These are phyloP conservation scores for Magnusiomyces fungicola DNA, from an alignment of 1,139 yeast species.

Conservation along the genomic window DNA sequence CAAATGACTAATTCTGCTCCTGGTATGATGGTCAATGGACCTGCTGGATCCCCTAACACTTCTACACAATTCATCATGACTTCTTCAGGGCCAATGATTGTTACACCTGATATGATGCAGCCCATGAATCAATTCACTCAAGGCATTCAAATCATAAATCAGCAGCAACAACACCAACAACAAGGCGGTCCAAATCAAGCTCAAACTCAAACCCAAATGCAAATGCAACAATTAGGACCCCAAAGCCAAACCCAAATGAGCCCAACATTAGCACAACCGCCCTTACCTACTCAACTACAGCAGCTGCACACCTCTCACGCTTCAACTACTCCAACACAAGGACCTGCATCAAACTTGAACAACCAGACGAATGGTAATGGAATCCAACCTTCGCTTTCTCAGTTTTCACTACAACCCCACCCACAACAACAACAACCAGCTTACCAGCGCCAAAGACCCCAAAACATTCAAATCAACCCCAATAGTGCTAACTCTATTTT, in stretches of 20 bases:
- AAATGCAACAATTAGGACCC: too few relatives aligned
- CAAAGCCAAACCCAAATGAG: too few relatives aligned
- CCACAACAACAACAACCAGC: neutral
- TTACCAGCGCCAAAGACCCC: conserved; percentile 2
- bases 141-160: neutral
- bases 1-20: neutral
- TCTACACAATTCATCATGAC: neutral
- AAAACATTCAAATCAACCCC: conserved; percentile 4
- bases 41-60: neutral
- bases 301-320: too few relatives aligned
- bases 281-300: too few relatives aligned
- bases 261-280: too few relatives aligned
- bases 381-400: too few relatives aligned
- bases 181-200: neutral
- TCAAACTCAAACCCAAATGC: neutral
- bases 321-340: too few relatives aligned
- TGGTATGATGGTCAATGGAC: neutral
- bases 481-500: conserved; percentile 3
- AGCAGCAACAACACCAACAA: neutral
- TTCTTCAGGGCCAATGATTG: neutral
- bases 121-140: neutral
- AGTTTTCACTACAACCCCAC: neutral
- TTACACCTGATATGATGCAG: neutral
- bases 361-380: too few relatives aligned
- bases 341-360: too few relatives aligned